Conservation (phyloP, 2,329 filamentous ascomycete species). For the Aspergillus versicolor region DNA sequence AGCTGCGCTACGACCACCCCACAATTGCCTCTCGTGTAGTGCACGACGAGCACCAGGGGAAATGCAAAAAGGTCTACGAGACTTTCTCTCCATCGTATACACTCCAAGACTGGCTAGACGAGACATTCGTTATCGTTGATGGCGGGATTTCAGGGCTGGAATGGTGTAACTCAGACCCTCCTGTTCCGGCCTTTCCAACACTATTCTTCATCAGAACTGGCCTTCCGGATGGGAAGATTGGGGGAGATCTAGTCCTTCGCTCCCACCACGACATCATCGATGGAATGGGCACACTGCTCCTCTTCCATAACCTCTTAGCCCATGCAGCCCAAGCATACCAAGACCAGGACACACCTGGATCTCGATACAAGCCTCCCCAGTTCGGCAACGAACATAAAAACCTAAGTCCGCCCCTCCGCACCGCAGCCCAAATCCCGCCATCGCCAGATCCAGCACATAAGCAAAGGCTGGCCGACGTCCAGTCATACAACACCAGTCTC, state of each 20-base stretch:
- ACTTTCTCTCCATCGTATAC: not conserved
- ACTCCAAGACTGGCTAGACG: constrained; percentile 14
- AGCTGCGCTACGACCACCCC: constrained; percentile 24
- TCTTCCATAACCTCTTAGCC: constrained; percentile 21
- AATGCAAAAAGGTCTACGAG: constrained; percentile 24
- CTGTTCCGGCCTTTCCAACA: constrained; percentile 22
- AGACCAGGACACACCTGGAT: not conserved
- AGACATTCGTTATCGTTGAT: constrained; percentile 16
- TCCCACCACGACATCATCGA: constrained; percentile 26
- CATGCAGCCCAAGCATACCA: constrained; percentile 11
- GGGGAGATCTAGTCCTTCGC: constrained; percentile 21
- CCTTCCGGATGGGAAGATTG: not conserved
- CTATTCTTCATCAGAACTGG: constrained; percentile 19
- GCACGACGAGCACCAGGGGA: constrained; percentile 5
- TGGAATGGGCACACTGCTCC: constrained; percentile 21
- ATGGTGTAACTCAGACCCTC: constrained; percentile 27
- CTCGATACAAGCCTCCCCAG: not conserved
- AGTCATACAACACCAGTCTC: constrained; percentile 11
- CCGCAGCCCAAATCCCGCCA: constrained; percentile 20
- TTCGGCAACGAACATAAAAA: constrained; percentile 21
- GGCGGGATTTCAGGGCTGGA: constrained; percentile 15
- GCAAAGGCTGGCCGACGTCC: not conserved
- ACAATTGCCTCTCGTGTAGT: constrained; percentile 24
- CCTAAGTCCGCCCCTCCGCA: constrained; percentile 22
- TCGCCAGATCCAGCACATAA: constrained; percentile 5